Evolutionary conservation across 768 basidiomycete genomes (phyloP), one percentile per base, ranked within the genome.

Genomic region (Russula sp.): DNA sequence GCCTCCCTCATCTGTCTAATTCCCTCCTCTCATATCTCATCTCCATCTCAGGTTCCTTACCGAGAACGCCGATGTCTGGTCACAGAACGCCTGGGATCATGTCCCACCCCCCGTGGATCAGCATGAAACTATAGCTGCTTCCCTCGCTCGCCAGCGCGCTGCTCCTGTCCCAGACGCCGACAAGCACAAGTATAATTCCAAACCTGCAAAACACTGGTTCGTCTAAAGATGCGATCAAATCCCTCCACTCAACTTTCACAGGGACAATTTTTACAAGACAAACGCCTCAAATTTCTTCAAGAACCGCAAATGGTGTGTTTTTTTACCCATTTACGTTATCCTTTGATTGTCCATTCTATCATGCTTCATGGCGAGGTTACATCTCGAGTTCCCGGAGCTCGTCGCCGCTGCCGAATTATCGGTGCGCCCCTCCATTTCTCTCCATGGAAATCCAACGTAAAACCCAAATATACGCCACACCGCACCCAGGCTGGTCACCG

Each of bases 321-420:
- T 18, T 18, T n/a, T 9, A 41, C 52, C 4, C 51, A 53, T 11
- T 39, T 14, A 43, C 25, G 47, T 56, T n/a, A 50, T 42, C 35
- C 29, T 8, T 20, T 32, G 8, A 16, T 42, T 34, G 35, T 38
- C 39, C 22, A 32, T 20, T 29, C 20, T 47, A 35, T 29, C n/a
- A 13, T 41, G 10, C 3, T 25, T 20, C 9, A 41, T 25, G 6
- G 25, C 35, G 65, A 90, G 87, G 96, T 78, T 98, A 35, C 83
- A 90, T 67, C 84, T 91, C n/a, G 97, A 99, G 72, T 98, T 98
- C 69, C 90, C 90, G 0, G 94, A 98, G 69, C 80, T 98, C 22
- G 76, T 88, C 29, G 79, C 79, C 11, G 86, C 87, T 1, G 81
- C 87, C 13, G 77, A 85, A 65, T n/a, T 36, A 13, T 60, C 65